phyloP scores from a whole-genome alignment of 2,329 filamentous ascomycete species.

The Neofusicoccum laricinum region DNA sequence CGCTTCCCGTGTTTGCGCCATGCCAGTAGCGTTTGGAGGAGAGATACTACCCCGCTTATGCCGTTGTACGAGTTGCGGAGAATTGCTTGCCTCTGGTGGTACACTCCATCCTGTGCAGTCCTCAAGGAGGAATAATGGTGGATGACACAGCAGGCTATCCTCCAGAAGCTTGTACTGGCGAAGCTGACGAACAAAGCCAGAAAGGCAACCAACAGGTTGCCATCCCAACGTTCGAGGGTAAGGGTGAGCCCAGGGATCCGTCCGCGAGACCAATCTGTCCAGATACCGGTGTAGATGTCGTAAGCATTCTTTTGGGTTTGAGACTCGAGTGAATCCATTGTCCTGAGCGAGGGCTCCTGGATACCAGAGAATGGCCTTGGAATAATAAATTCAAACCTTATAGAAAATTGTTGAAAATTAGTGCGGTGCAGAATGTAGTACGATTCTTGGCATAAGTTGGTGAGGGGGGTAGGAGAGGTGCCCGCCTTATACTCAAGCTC shows the following conservation, averaged over 20 bases:
- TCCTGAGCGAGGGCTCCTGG: too few relatives aligned
- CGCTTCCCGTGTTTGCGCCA: conserved; percentile 13
- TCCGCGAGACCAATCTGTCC: conserved; percentile 21
- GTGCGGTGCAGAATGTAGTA: too few relatives aligned
- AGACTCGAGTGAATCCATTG: too few relatives aligned
- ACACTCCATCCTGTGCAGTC: conserved; percentile 26
- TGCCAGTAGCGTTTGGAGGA: conserved; percentile 2
- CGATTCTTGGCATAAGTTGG: too few relatives aligned
- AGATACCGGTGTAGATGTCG: conserved; percentile 19
- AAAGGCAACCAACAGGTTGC: conserved; percentile 24
- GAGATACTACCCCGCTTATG: conserved; percentile 10
- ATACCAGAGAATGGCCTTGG: too few relatives aligned
- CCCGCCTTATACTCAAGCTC: too few relatives aligned
- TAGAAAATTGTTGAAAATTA: too few relatives aligned
- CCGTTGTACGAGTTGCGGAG: conserved; percentile 31
- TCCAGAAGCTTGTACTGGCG: conserved; percentile 27
- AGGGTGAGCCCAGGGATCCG: conserved; percentile 21
- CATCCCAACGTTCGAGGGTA: conserved; percentile 19
- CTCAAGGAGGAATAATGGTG: conserved; percentile 23
- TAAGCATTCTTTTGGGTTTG: too few relatives aligned
- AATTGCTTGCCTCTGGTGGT: conserved; percentile 33
- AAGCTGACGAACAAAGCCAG: conserved; percentile 23
- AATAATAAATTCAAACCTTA: too few relatives aligned
- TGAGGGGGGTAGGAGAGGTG: too few relatives aligned
- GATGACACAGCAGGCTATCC: conserved; percentile 27